These are phyloP conservation scores for Lojkania enalia DNA, from an alignment of 2,329 filamentous ascomycete species.

Conservation along the genomic window DNA sequence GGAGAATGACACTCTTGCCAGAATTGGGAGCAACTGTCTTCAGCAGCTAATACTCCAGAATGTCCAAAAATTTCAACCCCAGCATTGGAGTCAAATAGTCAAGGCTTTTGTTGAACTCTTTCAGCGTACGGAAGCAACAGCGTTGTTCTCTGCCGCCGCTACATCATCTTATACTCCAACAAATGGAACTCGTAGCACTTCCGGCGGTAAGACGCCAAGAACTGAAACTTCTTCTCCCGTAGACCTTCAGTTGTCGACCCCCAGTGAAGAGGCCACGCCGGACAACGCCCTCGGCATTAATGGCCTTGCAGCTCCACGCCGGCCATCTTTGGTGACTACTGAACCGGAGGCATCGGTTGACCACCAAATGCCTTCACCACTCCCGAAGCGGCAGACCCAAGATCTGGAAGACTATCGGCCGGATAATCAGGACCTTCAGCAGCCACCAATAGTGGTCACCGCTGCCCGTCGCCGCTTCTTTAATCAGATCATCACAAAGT, in stretches of 20 bases:
- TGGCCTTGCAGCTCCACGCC: slow-evolving; percentile 35
- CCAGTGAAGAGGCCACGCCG: slow-evolving; percentile 28
- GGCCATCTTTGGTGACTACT: slow-evolving; percentile 35
- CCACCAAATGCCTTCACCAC: slow-evolving; percentile 36
- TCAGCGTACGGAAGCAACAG: slow-evolving; percentile 88
- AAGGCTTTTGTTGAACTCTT: slow-evolving; percentile 96
- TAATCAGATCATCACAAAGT: slow-evolving; percentile 98
- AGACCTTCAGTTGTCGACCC: slow-evolving; percentile 40
- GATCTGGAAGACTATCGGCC: slow-evolving; percentile 86
- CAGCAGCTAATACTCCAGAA: slow-evolving; percentile 97
- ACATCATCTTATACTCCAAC: slow-evolving; percentile 53
- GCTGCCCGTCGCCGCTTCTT: slow-evolving; percentile 93
- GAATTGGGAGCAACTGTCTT: slow-evolving; percentile 96
- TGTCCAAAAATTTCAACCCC: slow-evolving; percentile 82
- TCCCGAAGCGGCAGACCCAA: slow-evolving; percentile 43
- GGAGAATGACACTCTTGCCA: slow-evolving; percentile 96
- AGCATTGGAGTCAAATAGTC: slow-evolving; percentile 94
- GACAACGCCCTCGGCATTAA: slow-evolving; percentile 53
- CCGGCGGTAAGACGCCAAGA: slow-evolving; percentile 47
- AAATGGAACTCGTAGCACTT: slow-evolving; percentile 53
- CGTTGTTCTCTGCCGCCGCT: slow-evolving; percentile 85
- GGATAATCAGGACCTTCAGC: slow-evolving; percentile 66
- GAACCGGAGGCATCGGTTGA: slow-evolving; percentile 23
- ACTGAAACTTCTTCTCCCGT: slow-evolving; percentile 33
- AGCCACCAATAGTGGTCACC: slow-evolving; percentile 89